A percentile compares a stretch with the other conserved stretches of the same genome.
phyloP scores from a whole-genome alignment of 2,329 filamentous ascomycete genomes.

The Cadophora gregata region DNA sequence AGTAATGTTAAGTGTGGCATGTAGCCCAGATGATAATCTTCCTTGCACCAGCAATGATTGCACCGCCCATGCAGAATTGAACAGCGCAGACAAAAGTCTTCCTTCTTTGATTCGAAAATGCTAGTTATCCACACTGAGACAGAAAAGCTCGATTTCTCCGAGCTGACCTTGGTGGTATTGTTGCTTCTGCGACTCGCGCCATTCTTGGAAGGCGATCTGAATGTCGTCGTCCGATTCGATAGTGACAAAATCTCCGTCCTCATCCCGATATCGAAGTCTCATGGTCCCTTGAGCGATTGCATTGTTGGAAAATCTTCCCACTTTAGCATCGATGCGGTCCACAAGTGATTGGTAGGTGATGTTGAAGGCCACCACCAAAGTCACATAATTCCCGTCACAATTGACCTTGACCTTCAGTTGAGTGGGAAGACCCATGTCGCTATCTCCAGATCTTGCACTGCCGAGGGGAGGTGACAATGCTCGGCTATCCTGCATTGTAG shows the following conservation, averaged over 20 bases:
- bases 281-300: constrained; percentile 83
- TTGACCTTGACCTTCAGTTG: constrained; percentile 97
- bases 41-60: constrained; percentile 25
- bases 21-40: constrained; percentile 38
- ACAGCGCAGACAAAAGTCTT: constrained; percentile 6
- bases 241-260: constrained; percentile 90
- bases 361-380: constrained; percentile 93
- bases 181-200: constrained; percentile 77
- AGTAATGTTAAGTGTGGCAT: constrained; percentile 1
- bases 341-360: constrained; percentile 93
- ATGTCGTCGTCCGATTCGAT: constrained; percentile 97
- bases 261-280: constrained; percentile 88
- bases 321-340: constrained; percentile 94
- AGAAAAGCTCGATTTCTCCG: constrained; percentile 90
- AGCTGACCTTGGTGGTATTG: constrained; percentile 70
- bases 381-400: constrained; percentile 89
- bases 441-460: constrained; percentile 40
- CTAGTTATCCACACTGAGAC: constrained; percentile 56
- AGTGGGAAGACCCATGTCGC: constrained; percentile 63
- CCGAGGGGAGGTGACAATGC: constrained; percentile 55
- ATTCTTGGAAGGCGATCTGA: constrained; percentile 92
- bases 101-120: constrained; percentile 11
- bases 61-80: constrained; percentile 25
- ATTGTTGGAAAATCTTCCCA: constrained; percentile 83
- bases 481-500: constrained; percentile 41